Conservation (phyloP, 495 filamentous ascomycete species). For the Beverwykella pulmonaria region DNA sequence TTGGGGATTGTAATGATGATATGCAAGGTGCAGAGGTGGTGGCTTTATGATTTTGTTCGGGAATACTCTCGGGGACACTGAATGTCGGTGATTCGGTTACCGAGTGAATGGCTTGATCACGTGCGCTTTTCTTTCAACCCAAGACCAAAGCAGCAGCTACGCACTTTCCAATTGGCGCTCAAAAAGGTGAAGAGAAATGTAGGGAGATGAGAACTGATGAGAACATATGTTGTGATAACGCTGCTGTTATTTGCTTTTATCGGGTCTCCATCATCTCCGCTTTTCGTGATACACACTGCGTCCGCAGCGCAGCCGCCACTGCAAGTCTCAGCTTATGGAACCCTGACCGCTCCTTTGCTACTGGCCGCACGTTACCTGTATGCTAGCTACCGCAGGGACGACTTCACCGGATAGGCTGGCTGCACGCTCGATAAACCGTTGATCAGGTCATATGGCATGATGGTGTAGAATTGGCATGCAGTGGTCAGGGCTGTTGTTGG, state of each 20-base stretch:
- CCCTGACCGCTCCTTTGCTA: constrained; percentile 17
- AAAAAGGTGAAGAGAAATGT: neutral
- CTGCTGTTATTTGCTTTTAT: neutral
- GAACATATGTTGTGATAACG: neutral
- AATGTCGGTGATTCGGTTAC: neutral
- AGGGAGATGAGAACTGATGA: neutral
- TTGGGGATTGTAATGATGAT: neutral
- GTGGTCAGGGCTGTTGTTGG: neutral
- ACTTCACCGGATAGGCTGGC: neutral
- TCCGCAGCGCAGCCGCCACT: neutral
- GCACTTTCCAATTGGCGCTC: neutral
- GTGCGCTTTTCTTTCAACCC: neutral
- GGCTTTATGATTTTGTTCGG: neutral
- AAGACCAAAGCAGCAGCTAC: neutral
- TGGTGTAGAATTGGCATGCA: neutral
- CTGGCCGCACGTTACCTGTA: neutral
- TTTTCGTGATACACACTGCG: constrained; percentile 2
- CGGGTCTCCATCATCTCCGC: constrained; percentile 14
- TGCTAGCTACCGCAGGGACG: neutral
- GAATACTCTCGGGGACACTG: neutral
- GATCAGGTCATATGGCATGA: neutral
- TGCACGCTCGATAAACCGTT: neutral
- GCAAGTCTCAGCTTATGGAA: constrained; percentile 18
- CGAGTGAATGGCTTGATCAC: neutral
- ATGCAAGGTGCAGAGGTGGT: neutral